Evolutionary conservation across 2,329 filamentous ascomycete species (phyloP).

Genomic region (Botrytis hyacinthi): DNA sequence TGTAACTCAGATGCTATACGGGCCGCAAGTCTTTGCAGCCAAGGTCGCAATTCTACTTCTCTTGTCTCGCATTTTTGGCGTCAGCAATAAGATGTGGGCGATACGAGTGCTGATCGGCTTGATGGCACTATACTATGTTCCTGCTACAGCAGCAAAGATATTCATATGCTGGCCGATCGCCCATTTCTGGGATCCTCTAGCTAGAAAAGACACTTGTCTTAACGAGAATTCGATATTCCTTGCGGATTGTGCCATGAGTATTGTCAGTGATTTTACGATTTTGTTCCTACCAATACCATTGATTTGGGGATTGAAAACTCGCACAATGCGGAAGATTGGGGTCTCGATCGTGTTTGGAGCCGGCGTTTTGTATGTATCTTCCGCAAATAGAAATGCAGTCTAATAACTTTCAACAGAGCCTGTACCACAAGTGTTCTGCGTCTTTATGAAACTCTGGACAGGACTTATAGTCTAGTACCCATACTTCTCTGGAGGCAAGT

Average conservation of each 20-base stretch:
- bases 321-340: slow-evolving; percentile 5
- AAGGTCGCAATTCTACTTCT: slow-evolving; percentile 9
- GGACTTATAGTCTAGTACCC: background rate
- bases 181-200: slow-evolving; percentile 7
- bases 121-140: slow-evolving; percentile 7
- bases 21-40: background rate
- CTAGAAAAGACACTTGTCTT: background rate
- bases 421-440: background rate
- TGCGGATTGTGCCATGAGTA: slow-evolving; percentile 1
- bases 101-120: background rate
- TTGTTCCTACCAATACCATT: background rate
- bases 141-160: background rate
- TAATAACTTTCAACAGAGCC: background rate
- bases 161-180: slow-evolving; percentile 12
- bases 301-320: slow-evolving; percentile 4
- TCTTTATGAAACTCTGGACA: background rate
- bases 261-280: slow-evolving; percentile 8
- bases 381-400: background rate
- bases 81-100: slow-evolving; percentile 3
- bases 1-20: background rate
- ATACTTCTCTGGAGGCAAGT: slow-evolving; percentile 1
- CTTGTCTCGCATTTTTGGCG: background rate
- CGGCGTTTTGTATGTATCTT: background rate
- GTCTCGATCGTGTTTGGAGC: background rate
- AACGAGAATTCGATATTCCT: slow-evolving; percentile 4